phyloP scores from a whole-genome alignment of 1,284 basidiomycete genomes.

The Anthracocystis walkeri region DNA sequence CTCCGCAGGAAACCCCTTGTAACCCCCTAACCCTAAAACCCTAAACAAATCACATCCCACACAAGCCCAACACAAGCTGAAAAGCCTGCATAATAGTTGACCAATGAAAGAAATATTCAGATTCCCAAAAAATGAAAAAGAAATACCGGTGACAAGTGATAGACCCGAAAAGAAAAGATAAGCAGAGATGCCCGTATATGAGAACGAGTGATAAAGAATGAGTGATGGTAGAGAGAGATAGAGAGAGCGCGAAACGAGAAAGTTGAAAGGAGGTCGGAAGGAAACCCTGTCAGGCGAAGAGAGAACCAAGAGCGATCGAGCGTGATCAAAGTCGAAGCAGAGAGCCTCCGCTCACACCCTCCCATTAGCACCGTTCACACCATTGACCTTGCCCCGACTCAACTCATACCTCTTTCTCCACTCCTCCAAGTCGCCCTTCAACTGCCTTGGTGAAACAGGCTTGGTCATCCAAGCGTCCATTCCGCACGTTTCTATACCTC shows the following conservation, averaged over 20 bases:
- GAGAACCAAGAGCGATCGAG: background rate
- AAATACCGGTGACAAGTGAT: background rate
- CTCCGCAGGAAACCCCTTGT: too few relatives aligned
- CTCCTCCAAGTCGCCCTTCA: constrained; percentile 30
- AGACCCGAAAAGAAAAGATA: background rate
- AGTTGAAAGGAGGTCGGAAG: background rate
- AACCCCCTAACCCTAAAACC: too few relatives aligned
- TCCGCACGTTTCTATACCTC: constrained; percentile 51
- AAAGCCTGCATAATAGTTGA: too few relatives aligned
- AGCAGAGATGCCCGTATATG: background rate
- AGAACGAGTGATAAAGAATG: background rate
- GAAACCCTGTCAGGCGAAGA: background rate
- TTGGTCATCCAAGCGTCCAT: constrained; percentile 64
- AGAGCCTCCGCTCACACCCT: too few relatives aligned
- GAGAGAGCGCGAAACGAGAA: background rate
- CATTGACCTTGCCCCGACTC: background rate
- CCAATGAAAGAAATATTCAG: background rate
- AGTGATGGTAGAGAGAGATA: background rate
- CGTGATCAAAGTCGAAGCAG: too few relatives aligned
- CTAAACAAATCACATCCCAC: too few relatives aligned
- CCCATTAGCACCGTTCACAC: background rate
- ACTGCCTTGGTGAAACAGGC: constrained; percentile 42
- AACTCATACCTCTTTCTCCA: constrained; percentile 26
- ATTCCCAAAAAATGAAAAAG: background rate
- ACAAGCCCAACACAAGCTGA: too few relatives aligned